Evolutionary conservation across 164 flowering plant species (phyloP).

Genomic region (Nymphaea thermarum): DNA sequence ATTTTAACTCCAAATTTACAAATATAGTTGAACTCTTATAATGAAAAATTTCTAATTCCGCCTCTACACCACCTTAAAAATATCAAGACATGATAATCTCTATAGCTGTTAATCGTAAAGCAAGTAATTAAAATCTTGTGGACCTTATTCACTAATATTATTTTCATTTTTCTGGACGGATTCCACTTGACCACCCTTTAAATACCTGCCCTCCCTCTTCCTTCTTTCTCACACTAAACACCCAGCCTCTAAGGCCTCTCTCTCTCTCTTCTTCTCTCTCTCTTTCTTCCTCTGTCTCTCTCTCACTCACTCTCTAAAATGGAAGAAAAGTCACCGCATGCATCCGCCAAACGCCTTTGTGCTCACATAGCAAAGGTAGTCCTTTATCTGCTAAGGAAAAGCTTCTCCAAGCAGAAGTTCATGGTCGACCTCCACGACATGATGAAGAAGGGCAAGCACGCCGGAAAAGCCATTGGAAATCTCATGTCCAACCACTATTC

Average conservation of each 20-base stretch:
- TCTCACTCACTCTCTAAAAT: neutral
- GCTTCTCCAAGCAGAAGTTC: constrained; percentile 38
- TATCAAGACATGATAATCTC: no score
- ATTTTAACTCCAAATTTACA: no score
- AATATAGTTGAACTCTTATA: no score
- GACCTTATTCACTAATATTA: neutral
- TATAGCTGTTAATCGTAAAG: neutral
- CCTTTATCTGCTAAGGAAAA: constrained; percentile 39
- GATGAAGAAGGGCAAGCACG: constrained; percentile 41
- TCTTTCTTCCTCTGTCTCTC: neutral
- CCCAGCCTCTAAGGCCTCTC: neutral
- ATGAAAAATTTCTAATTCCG: no score
- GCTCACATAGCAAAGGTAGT: constrained; percentile 24
- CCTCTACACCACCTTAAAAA: no score
- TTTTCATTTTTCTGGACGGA: neutral
- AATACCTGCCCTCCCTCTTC: neutral
- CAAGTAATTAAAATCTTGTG: neutral
- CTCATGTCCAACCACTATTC: constrained; percentile 22
- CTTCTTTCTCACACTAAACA: neutral
- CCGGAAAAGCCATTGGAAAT: constrained; percentile 24
- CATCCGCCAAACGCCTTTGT: constrained; percentile 35
- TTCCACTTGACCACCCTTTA: neutral
- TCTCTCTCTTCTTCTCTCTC: neutral
- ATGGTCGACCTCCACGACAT: constrained; percentile 35
- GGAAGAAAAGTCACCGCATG: neutral